phyloP scores from a whole-genome alignment of 2,329 filamentous ascomycete species.

The Coniella vitis region DNA sequence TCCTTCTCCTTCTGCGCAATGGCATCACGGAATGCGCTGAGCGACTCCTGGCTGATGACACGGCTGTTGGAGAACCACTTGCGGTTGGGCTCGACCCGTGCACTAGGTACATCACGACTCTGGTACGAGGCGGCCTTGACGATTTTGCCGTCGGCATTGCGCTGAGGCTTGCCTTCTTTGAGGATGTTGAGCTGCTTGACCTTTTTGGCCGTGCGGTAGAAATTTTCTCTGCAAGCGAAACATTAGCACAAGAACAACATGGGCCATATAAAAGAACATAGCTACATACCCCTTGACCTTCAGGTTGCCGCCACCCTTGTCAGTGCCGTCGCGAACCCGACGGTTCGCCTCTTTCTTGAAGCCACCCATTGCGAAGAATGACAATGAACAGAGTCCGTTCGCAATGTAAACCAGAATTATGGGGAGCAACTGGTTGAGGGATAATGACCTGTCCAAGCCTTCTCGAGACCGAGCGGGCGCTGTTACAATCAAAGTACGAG shows the following conservation, averaged over 20 bases:
- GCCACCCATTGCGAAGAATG: slow-evolving; percentile 60
- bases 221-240: slow-evolving; percentile 10
- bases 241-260: neutral
- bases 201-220: slow-evolving; percentile 63
- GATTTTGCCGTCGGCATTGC: slow-evolving; percentile 78
- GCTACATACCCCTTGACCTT: slow-evolving; percentile 64
- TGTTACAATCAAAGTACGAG: slow-evolving; percentile 19
- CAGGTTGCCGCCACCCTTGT: slow-evolving; percentile 63
- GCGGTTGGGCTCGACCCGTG: slow-evolving; percentile 38
- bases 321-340: slow-evolving; percentile 78
- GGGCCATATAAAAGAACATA: neutral
- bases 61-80: slow-evolving; percentile 98
- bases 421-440: too few species aligned
- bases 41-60: slow-evolving; percentile 72
- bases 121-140: slow-evolving; percentile 69
- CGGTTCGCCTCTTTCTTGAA: slow-evolving; percentile 86
- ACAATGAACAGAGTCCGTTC: too few species aligned
- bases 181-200: slow-evolving; percentile 84
- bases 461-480: neutral
- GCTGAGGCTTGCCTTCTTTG: slow-evolving; percentile 76
- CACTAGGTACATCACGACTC: slow-evolving; percentile 23
- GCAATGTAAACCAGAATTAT: too few species aligned
- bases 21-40: slow-evolving; percentile 81
- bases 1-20: slow-evolving; percentile 86
- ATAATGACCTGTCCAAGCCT: neutral